A percentile compares a stretch with the other conserved stretches of the same genome.
Conservation (phyloP, 2,329 filamentous ascomycete genomes). For the Diaporthe citrichinensis region DNA sequence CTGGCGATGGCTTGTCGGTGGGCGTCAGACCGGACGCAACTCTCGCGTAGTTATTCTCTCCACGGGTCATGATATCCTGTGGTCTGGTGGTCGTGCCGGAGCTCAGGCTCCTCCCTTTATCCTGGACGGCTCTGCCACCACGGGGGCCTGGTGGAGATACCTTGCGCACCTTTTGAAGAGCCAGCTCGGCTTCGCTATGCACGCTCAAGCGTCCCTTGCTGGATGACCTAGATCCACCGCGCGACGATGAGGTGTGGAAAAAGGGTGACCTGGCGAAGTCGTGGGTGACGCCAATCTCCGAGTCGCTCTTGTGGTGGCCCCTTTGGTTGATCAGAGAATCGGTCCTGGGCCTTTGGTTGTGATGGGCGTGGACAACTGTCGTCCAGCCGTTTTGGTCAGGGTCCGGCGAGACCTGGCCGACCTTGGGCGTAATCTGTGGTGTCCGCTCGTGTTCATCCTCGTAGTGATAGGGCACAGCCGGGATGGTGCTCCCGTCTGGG, state of each 20-base stretch:
- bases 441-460: slow-evolving; percentile 51
- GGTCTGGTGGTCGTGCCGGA: slow-evolving; percentile 47
- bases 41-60: slow-evolving; percentile 29
- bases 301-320: slow-evolving; percentile 13
- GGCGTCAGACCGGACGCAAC: slow-evolving; percentile 32
- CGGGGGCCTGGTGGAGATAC: slow-evolving; percentile 51
- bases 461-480: slow-evolving; percentile 43
- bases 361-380: slow-evolving; percentile 52
- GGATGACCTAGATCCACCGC: slow-evolving; percentile 45
- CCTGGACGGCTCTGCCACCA: slow-evolving; percentile 48
- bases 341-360: slow-evolving; percentile 56
- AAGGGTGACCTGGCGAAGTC: slow-evolving; percentile 56
- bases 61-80: slow-evolving; percentile 41
- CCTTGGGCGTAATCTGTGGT: slow-evolving; percentile 42
- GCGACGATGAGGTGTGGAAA: slow-evolving; percentile 43
- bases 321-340: slow-evolving; percentile 6
- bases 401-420: slow-evolving; percentile 43
- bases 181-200: slow-evolving; percentile 58
- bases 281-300: slow-evolving; percentile 55
- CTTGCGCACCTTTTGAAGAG: slow-evolving; percentile 58
- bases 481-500: slow-evolving; percentile 48
- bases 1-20: slow-evolving; percentile 35
- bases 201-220: slow-evolving; percentile 50
- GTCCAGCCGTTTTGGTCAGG: slow-evolving; percentile 42
- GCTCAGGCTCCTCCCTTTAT: slow-evolving; percentile 44